These are phyloP conservation scores for Penicillium sp. DNA, from an alignment of 2,329 filamentous ascomycete species.

Conservation along the genomic window DNA sequence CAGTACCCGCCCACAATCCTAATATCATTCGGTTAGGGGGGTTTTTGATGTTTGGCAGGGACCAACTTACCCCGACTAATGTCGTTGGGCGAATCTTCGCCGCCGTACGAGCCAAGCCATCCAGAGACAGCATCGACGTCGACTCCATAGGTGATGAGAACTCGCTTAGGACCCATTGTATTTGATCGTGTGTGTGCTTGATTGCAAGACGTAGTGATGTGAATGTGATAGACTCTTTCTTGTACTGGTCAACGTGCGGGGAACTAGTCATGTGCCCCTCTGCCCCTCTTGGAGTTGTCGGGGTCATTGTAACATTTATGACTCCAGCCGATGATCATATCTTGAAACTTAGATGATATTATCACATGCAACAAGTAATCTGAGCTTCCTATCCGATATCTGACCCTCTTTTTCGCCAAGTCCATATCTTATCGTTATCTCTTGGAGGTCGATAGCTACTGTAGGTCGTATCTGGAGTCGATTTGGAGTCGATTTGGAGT, in stretches of 20 bases:
- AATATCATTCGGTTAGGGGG: not conserved
- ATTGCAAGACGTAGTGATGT: not conserved
- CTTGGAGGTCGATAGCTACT: not conserved
- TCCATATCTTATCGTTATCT: not conserved
- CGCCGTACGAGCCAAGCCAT: slow-evolving; percentile 36
- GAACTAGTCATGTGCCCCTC: slow-evolving; percentile 7
- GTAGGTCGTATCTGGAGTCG: not conserved
- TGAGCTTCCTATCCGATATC: not conserved
- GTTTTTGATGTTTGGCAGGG: not conserved
- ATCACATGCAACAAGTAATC: not conserved
- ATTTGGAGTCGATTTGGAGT: slow-evolving; percentile 19
- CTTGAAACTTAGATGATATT: not conserved
- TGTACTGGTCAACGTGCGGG: slow-evolving; percentile 15
- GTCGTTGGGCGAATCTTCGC: slow-evolving; percentile 35
- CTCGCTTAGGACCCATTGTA: slow-evolving; percentile 27
- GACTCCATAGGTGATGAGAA: slow-evolving; percentile 31
- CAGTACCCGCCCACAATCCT: slow-evolving; percentile 67
- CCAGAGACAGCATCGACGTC: slow-evolving; percentile 36
- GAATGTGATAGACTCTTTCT: not conserved
- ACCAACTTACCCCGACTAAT: slow-evolving; percentile 28
- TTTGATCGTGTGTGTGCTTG: not conserved
- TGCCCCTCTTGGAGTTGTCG: slow-evolving; percentile 8
- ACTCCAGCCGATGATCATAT: not conserved
- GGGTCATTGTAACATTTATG: not conserved
- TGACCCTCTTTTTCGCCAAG: no score